Percentiles rank a stretch among this genome's conserved stretches.
Evolutionary conservation across 108 stramenopile genomes (phyloP).

Genomic region (Fragilaria crotonensis): DNA sequence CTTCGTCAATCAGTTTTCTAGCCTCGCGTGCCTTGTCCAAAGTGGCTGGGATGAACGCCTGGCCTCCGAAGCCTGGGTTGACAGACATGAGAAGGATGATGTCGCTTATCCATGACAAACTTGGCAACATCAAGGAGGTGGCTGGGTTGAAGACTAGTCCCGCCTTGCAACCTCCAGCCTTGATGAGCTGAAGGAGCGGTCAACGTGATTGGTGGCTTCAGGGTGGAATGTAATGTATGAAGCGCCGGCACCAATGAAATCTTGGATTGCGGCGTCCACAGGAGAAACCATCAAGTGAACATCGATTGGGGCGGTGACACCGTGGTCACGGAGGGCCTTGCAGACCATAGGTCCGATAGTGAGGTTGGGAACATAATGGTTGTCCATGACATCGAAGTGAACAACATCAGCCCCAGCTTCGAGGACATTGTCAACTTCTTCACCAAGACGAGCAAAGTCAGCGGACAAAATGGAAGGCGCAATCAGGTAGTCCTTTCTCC

Average conservation of each 20-base stretch:
- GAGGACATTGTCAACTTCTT: conserved; percentile 96
- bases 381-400: conserved; percentile 99
- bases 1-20: conserved; percentile 93
- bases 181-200: conserved; percentile 94
- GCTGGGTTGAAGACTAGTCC: conserved; percentile 98
- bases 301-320: conserved; percentile 97
- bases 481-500: conserved; percentile 95
- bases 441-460: conserved; percentile 93
- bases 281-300: conserved; percentile 98
- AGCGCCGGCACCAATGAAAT: conserved; percentile 95
- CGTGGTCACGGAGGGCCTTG: conserved; percentile 96
- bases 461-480: conserved; percentile 99
- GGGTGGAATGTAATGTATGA: conserved; percentile 99
- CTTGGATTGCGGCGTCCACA: conserved; percentile 87
- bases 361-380: conserved; percentile 98
- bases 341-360: conserved; percentile 99
- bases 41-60: conserved; percentile 90
- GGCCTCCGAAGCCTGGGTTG: conserved; percentile 98
- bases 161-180: conserved; percentile 92
- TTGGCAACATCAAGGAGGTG: conserved; percentile 82
- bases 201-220: conserved; percentile 93
- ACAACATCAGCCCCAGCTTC: conserved; percentile 97
- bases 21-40: conserved; percentile 93
- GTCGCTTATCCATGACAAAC: conserved; percentile 96
- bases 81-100: conserved; percentile 98